These are phyloP conservation scores for Dalbergia oliveri DNA, from an alignment of 306 rosid species.

Conservation along the genomic window DNA sequence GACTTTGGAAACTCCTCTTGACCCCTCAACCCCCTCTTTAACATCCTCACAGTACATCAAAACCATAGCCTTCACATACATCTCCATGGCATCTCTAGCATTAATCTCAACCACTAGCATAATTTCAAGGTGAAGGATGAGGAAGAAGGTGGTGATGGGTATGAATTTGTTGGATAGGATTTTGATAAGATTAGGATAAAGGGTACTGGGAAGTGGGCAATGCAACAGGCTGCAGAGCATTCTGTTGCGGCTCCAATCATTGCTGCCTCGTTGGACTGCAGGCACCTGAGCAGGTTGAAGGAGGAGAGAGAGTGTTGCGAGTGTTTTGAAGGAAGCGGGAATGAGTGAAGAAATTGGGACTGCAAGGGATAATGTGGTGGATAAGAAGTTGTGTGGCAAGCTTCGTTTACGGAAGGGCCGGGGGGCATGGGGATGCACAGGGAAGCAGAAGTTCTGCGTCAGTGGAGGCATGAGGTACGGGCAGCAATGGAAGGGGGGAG, in stretches of 20 bases:
- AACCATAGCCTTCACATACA: too few species aligned
- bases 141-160: constrained; percentile 64
- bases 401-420: constrained; percentile 46
- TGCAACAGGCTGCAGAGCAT: constrained; percentile 92
- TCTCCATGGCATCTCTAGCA: too few species aligned
- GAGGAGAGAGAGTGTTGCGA: constrained; percentile 84
- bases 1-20: too few species aligned
- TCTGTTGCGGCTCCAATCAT: constrained; percentile 90
- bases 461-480: too few species aligned
- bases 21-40: too few species aligned
- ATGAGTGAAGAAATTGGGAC: constrained; percentile 63
- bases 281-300: constrained; percentile 86
- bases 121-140: constrained; percentile 77
- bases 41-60: too few species aligned
- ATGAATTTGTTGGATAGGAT: constrained; percentile 76
- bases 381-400: constrained; percentile 94
- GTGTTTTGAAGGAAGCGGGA: constrained; percentile 79
- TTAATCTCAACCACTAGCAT: too few species aligned
- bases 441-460: too few species aligned
- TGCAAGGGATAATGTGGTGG: constrained; percentile 56
- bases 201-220: constrained; percentile 95
- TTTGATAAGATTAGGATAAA: constrained; percentile 91
- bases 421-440: too few species aligned
- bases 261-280: constrained; percentile 85
- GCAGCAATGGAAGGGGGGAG: too few species aligned